Evolutionary conservation across 495 filamentous ascomycete genomes (phyloP).

Genomic region (Xylaria curta): DNA sequence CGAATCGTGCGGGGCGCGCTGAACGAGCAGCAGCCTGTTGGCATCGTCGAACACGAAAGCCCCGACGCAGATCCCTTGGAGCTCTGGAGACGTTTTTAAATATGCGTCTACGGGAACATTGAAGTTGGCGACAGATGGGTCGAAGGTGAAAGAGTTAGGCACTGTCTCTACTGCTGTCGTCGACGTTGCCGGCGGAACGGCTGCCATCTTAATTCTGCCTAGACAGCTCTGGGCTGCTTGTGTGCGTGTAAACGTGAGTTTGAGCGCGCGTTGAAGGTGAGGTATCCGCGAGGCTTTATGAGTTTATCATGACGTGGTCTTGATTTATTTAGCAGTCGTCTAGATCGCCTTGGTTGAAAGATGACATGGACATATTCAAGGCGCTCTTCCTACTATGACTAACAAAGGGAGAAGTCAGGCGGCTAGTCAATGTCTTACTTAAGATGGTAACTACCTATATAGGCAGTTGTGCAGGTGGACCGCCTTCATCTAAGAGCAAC

Average conservation of each 20-base stretch:
- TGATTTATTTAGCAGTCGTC: neutral
- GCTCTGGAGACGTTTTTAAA: constrained; percentile 31
- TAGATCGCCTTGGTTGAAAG: neutral
- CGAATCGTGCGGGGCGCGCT: constrained; percentile 58
- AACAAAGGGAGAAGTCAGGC: neutral
- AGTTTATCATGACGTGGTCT: neutral
- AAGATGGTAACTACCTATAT: neutral
- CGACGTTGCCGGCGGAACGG: neutral
- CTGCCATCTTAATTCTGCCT: constrained; percentile 5
- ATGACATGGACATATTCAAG: neutral
- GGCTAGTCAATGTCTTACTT: neutral
- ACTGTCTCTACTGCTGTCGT: constrained; percentile 19
- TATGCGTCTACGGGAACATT: constrained; percentile 34
- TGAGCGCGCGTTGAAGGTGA: neutral
- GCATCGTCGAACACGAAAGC: constrained; percentile 47
- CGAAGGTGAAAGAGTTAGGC: constrained; percentile 37
- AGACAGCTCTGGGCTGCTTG: neutral
- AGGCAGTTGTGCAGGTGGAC: neutral
- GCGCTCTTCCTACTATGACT: neutral
- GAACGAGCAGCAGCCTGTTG: constrained; percentile 53
- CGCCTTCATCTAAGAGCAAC: neutral
- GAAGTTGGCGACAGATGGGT: constrained; percentile 34
- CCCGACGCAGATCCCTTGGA: constrained; percentile 40
- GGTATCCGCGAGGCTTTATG: too few species aligned
- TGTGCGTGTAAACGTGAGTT: neutral